Base-by-base conservation (phyloP, 352 stramenopile species). In the Phytophthora macrochlamydospora region DNA sequence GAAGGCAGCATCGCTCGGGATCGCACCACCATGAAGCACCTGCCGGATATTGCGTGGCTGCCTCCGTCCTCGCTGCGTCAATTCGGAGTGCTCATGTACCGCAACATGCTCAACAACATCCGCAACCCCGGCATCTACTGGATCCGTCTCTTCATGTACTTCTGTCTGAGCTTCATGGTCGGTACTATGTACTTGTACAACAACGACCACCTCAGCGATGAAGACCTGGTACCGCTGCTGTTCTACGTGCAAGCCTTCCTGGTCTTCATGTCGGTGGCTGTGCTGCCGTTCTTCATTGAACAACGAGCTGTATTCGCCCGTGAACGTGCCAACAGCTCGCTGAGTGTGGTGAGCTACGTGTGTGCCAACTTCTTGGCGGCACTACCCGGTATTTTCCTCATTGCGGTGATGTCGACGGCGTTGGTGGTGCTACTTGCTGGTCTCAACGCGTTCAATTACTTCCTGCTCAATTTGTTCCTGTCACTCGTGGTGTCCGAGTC, bases 241-340 rank as follows among this genome's bases (percentile, higher is more conserved):
- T 97, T 95, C 63, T 97, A 92, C 78, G 77, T 93, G 32, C 82
- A 91, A 30, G 86, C 89, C 8, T 97, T 97, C 65, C 78, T 96
- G 40, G 83, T 94, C 44, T 96, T 95, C 69, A 97, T 97, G 91
- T 91, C 78, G 52, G 81, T 97, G 38, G 89, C 90, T 2, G 85
- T 92, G 3, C 67, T 97, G 14, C 90, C 91, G 2, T 95, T 95
- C 69, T 89, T 94, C 48, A 89, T 97, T 44, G 79, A 95, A 42
- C 82, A 93, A 45, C 88, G 91, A 12, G 89, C 94, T 60, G 76
- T 89, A 0, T 75, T 82, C 31, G 57, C 58, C 48, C 69, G 69
- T 11, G 69, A 93, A 57, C 71, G 86, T 38, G 75, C 69, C 45
- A 97, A 97, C 76, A 83, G 74, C 55, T 91, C 78, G 54, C 86